Base-by-base conservation (phyloP, 306 rosid genomes). In the Rosa multiflora region DNA sequence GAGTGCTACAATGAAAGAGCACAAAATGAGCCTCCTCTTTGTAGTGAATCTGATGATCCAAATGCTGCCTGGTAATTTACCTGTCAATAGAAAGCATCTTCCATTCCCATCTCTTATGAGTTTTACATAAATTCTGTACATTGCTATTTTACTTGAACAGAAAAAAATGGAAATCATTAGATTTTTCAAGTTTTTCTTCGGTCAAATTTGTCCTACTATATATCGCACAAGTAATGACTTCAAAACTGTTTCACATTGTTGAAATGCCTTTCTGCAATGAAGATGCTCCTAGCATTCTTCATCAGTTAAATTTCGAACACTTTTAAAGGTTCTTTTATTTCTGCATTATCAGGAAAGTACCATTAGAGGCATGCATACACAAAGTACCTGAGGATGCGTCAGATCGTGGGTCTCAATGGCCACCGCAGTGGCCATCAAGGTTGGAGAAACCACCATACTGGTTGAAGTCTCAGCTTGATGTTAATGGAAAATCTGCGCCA, bases 401-500 rank as follows among this genome's bases (percentile, higher is more conserved):
- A 64, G 83, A 89, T 77, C 90, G 91, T 26, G 97, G 97, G 70
- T 73, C 92, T 70, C 76, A 69, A 13, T 93, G 97, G 97, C 97
- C 96, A 20, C 84, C 56, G 6, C 83, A 84, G 72, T 93, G 97
- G 97, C 96, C 97, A 18, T 49, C 26, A 77, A 90, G 96, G 91
- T 83, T 90, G 88, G 91, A 90, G 83, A 89, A 85, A 80, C 88
- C 90, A 26, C 97, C 97, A 59, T 90, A 93, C 79, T 93, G 97
- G 96, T 75, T 93, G 77, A 83, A 84, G 76, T 89, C 94, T 75
- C 88, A 84, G 79, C 80, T 56, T 39, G 96, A 90, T 66, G 79
- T 90, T 78, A 82, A 89, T 56, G 90, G 91, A 68, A 90, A 87
- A 83, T 68, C 88, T 44, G 90, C 91, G 73, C 80, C 85, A 0